Evolutionary conservation across 2,329 filamentous ascomycete genomes (phyloP).

Genomic region (Colletotrichum sp.): DNA sequence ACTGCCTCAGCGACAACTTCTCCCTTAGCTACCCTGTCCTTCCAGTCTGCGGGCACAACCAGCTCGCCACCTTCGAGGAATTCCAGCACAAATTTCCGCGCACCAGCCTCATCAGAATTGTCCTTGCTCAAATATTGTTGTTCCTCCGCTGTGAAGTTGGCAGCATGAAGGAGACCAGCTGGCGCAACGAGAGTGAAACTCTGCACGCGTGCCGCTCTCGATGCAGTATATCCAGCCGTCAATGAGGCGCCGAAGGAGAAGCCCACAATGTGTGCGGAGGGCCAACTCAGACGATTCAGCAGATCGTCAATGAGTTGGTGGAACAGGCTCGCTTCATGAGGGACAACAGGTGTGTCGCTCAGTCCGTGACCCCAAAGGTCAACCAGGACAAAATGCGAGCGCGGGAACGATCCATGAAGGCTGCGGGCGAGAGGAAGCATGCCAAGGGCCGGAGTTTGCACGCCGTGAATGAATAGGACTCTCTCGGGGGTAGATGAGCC

Average conservation of each 20-base stretch:
- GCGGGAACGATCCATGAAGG: slow-evolving; percentile 38
- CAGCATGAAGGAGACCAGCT: slow-evolving; percentile 42
- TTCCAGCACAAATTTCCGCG: slow-evolving; percentile 38
- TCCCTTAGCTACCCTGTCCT: slow-evolving; percentile 40
- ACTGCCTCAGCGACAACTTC: slow-evolving; percentile 53
- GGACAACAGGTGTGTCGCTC: slow-evolving; percentile 47
- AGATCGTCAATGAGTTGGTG: slow-evolving; percentile 43
- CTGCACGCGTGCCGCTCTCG: slow-evolving; percentile 30
- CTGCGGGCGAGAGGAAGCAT: slow-evolving; percentile 44
- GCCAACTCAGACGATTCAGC: slow-evolving; percentile 45
- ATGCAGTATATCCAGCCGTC: slow-evolving; percentile 40
- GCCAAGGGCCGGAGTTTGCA: slow-evolving; percentile 55
- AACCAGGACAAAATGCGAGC: slow-evolving; percentile 44
- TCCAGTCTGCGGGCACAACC: slow-evolving; percentile 48
- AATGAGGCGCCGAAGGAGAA: slow-evolving; percentile 54
- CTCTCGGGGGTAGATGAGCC: slow-evolving; percentile 20
- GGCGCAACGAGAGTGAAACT: slow-evolving; percentile 50
- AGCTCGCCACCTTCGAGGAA: slow-evolving; percentile 48
- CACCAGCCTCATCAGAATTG: slow-evolving; percentile 32
- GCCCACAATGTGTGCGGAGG: slow-evolving; percentile 47
- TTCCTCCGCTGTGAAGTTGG: slow-evolving; percentile 31
- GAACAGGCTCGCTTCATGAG: slow-evolving; percentile 48
- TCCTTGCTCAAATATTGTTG: slow-evolving; percentile 25
- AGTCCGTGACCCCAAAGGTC: slow-evolving; percentile 61
- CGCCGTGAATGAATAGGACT: slow-evolving; percentile 54